Evolutionary conservation across 352 stramenopile genomes (phyloP).

Genomic region (Globisporangium viniferum): DNA sequence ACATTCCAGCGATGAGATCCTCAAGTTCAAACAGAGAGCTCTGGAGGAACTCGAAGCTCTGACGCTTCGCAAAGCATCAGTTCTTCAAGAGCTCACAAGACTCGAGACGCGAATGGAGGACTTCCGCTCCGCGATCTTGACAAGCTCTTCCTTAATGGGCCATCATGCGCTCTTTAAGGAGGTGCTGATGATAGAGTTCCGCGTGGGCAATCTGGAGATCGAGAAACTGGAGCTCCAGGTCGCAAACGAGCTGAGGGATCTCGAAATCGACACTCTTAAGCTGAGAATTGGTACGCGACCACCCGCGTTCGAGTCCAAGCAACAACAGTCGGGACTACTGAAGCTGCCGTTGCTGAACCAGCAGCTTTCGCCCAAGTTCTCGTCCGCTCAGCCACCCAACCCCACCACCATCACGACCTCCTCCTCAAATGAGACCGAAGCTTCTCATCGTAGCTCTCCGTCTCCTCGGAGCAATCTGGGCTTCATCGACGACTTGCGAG

Average conservation of each 20-base stretch:
- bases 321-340: not conserved
- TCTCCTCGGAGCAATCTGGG: constrained; percentile 11
- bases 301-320: not conserved
- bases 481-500: constrained; percentile 31
- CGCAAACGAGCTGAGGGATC: constrained; percentile 27
- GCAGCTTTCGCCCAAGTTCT: constrained; percentile 12
- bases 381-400: not conserved
- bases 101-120: constrained; percentile 48
- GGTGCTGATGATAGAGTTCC: constrained; percentile 80
- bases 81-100: constrained; percentile 8
- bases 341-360: constrained; percentile 9
- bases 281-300: not conserved
- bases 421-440: not conserved
- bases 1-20: not conserved
- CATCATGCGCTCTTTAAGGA: constrained; percentile 61
- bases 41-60: constrained; percentile 5
- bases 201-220: constrained; percentile 86
- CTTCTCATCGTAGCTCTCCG: not conserved
- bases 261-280: constrained; percentile 5
- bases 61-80: not conserved
- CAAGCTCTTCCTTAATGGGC: constrained; percentile 33
- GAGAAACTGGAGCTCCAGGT: constrained; percentile 90
- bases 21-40: constrained; percentile 3
- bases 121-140: constrained; percentile 48
- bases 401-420: not conserved